Evolutionary conservation across 441 rosid species (phyloP).

Genomic region (Breynia disticha): DNA sequence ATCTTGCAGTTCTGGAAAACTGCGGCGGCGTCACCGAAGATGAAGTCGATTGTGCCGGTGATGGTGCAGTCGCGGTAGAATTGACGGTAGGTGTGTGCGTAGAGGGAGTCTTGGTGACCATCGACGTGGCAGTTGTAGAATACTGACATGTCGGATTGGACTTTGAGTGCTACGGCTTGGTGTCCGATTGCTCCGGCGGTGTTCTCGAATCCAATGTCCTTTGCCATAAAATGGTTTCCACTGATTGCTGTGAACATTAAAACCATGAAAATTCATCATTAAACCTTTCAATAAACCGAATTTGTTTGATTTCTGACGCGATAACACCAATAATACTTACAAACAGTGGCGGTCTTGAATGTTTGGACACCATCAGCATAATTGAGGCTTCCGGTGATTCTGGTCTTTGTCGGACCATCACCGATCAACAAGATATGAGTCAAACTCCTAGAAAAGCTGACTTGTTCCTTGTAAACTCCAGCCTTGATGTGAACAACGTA

Average conservation of each 20-base stretch:
- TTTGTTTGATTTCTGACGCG: not conserved
- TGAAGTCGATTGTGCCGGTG: slow-evolving; percentile 64
- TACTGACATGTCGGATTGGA: slow-evolving; percentile 41
- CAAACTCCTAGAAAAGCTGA: slow-evolving; percentile 27
- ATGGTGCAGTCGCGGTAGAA: slow-evolving; percentile 71
- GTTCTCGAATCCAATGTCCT: slow-evolving; percentile 69
- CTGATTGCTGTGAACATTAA: slow-evolving; percentile 24
- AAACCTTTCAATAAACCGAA: not conserved
- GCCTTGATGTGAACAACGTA: slow-evolving; percentile 56
- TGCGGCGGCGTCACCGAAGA: slow-evolving; percentile 50
- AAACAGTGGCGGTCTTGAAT: slow-evolving; percentile 43
- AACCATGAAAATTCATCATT: not conserved
- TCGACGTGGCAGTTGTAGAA: slow-evolving; percentile 53
- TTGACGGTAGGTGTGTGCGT: slow-evolving; percentile 59
- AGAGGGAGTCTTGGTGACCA: slow-evolving; percentile 73
- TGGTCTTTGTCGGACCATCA: slow-evolving; percentile 63
- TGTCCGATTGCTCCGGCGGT: slow-evolving; percentile 55
- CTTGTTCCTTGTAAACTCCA: slow-evolving; percentile 59
- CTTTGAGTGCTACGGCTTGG: slow-evolving; percentile 72
- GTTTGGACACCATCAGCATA: slow-evolving; percentile 40
- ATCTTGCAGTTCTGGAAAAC: slow-evolving; percentile 59
- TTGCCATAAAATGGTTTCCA: slow-evolving; percentile 55
- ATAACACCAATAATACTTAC: slow-evolving; percentile 25
- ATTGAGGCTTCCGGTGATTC: slow-evolving; percentile 46
- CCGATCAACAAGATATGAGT: slow-evolving; percentile 49